Conservation (phyloP, 2,329 filamentous ascomycete genomes). For the Sphaerulina vaccinii region DNA sequence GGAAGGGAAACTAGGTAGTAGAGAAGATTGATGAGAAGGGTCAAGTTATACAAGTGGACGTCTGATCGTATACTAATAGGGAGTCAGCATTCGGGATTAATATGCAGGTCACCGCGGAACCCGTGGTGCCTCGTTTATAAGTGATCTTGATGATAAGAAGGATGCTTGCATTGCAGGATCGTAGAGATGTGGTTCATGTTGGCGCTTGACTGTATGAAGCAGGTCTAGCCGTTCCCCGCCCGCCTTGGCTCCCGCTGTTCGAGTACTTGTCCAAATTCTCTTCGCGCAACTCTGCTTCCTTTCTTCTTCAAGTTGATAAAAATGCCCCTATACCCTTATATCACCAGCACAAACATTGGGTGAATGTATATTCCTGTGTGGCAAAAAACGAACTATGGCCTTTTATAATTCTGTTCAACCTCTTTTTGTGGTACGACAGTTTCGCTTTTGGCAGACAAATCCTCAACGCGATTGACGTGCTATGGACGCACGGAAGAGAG, state of each 20-base stretch:
- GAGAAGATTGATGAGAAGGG: neutral
- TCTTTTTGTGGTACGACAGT: neutral
- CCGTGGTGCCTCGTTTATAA: too few relatives aligned
- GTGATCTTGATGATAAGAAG: too few relatives aligned
- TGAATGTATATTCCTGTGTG: neutral
- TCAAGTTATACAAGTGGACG: too few relatives aligned
- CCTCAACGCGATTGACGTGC: too few relatives aligned
- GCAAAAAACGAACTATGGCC: neutral
- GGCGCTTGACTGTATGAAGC: too few relatives aligned
- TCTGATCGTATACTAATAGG: too few relatives aligned
- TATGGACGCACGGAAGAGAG: too few relatives aligned
- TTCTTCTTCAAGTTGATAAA: slow-evolving; percentile 4
- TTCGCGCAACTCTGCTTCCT: neutral
- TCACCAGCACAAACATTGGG: neutral
- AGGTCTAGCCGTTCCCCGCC: too few relatives aligned
- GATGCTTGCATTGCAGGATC: too few relatives aligned
- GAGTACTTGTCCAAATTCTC: neutral
- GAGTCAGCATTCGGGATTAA: too few relatives aligned
- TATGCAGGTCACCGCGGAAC: too few relatives aligned
- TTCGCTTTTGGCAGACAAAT: neutral
- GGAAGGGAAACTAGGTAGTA: neutral
- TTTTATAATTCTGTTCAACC: neutral
- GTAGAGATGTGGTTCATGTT: too few relatives aligned
- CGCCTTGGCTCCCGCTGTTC: neutral
- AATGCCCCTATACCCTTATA: neutral